phyloP scores from a whole-genome alignment of 2,329 filamentous ascomycete species.

The Aschersonia sp. region DNA sequence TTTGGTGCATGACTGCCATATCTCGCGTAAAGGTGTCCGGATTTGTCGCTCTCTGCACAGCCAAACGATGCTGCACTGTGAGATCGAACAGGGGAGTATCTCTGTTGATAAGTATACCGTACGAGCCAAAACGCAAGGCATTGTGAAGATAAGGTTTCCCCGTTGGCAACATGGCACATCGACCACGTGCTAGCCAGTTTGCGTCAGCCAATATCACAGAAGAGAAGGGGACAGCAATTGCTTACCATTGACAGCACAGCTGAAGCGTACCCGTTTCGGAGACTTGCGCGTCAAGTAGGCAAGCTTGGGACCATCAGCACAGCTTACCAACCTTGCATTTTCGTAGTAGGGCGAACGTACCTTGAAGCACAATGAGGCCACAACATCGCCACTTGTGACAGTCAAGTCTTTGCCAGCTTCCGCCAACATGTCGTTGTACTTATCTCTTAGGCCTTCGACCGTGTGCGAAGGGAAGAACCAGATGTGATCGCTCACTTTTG shows the following conservation, averaged over 20 bases:
- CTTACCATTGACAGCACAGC: neutral
- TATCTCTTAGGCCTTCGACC: neutral
- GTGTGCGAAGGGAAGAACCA: neutral
- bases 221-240: neutral
- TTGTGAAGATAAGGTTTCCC: conserved; percentile 8
- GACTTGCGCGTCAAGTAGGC: neutral
- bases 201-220: neutral
- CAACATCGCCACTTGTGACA: conserved; percentile 4
- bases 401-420: conserved; percentile 1
- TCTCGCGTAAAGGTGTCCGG: conserved; percentile 7
- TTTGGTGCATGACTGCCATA: conserved; percentile 5
- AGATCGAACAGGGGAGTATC: conserved; percentile 6
- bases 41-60: conserved; percentile 11
- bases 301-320: neutral
- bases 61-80: conserved; percentile 5
- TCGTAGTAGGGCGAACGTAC: neutral
- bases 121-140: conserved; percentile 3
- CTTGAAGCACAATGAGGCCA: neutral
- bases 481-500: neutral
- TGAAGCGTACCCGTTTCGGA: neutral
- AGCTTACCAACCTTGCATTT: neutral
- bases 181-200: conserved; percentile 5
- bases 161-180: conserved; percentile 4
- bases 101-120: conserved; percentile 3
- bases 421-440: neutral